Evolutionary conservation across 495 filamentous ascomycete genomes (phyloP).

Genomic region (Neurospora sp.): DNA sequence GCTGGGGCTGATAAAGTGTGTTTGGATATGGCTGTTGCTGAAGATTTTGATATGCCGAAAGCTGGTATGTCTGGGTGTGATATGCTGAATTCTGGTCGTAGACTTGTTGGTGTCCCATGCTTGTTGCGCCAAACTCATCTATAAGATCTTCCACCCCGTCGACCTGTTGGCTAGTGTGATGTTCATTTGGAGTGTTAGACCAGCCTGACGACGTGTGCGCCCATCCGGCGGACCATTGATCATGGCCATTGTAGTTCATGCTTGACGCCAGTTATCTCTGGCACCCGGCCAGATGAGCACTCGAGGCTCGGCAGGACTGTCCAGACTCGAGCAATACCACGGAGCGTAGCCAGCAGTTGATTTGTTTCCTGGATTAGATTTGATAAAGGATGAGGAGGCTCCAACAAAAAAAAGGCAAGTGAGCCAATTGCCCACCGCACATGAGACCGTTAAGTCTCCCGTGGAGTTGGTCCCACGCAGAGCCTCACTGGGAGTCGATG

Average conservation of each 20-base stretch:
- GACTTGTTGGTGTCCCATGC: slow-evolving; percentile 1
- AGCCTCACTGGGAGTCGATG: neutral
- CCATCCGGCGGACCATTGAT: neutral
- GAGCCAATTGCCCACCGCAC: neutral
- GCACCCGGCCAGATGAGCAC: neutral
- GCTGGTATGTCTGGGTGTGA: neutral
- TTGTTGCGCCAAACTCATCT: neutral
- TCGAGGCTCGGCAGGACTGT: neutral
- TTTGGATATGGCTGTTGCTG: neutral
- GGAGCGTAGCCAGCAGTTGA: neutral
- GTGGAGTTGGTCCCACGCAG: neutral
- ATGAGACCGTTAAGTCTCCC: neutral
- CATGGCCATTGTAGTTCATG: neutral
- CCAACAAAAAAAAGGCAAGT: neutral
- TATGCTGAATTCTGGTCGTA: neutral
- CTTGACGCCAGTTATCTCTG: neutral
- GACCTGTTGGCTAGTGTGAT: neutral
- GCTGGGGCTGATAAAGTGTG: neutral
- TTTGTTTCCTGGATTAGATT: neutral
- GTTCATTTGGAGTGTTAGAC: neutral
- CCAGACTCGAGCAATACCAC: neutral
- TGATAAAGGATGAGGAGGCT: neutral
- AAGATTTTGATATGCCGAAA: neutral
- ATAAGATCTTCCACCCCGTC: slow-evolving; percentile 2
- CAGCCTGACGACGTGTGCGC: neutral